Conservation (phyloP, 129 eudicot species). For the Chrysanthemum seticuspe region DNA sequence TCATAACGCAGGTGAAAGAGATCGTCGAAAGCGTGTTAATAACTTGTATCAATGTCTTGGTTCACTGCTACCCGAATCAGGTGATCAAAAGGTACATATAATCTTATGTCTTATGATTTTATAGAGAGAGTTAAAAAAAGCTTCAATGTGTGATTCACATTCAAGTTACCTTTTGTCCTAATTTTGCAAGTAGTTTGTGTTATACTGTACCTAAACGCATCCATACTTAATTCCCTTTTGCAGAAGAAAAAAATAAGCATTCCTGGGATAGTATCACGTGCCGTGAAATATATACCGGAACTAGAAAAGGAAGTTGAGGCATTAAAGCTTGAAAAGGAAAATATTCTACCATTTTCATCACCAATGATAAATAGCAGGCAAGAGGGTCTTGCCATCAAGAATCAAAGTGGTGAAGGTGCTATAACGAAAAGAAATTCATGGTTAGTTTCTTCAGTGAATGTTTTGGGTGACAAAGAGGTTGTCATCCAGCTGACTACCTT, state of each 20-base stretch:
- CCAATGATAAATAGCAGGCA: slow-evolving; percentile 1
- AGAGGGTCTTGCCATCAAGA: not conserved
- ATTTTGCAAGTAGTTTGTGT: no score
- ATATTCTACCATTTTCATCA: slow-evolving; percentile 18
- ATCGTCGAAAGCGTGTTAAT: slow-evolving; percentile 30
- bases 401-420: not conserved
- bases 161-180: no score
- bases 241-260: slow-evolving; percentile 45
- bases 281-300: slow-evolving; percentile 43
- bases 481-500: slow-evolving; percentile 41
- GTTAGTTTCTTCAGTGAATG: slow-evolving; percentile 18
- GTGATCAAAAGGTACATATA: slow-evolving; percentile 15
- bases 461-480: slow-evolving; percentile 34
- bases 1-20: slow-evolving; percentile 38
- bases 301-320: slow-evolving; percentile 43
- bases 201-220: no score
- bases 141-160: not conserved
- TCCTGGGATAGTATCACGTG: slow-evolving; percentile 23
- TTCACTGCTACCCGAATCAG: slow-evolving; percentile 24
- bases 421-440: not conserved
- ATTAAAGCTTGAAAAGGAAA: slow-evolving; percentile 28
- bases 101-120: not conserved
- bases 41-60: slow-evolving; percentile 22
- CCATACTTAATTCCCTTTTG: not conserved
- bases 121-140: not conserved